These are phyloP conservation scores for Polymyxa betae DNA, from an alignment of 208 protist species.

Conservation along the genomic window DNA sequence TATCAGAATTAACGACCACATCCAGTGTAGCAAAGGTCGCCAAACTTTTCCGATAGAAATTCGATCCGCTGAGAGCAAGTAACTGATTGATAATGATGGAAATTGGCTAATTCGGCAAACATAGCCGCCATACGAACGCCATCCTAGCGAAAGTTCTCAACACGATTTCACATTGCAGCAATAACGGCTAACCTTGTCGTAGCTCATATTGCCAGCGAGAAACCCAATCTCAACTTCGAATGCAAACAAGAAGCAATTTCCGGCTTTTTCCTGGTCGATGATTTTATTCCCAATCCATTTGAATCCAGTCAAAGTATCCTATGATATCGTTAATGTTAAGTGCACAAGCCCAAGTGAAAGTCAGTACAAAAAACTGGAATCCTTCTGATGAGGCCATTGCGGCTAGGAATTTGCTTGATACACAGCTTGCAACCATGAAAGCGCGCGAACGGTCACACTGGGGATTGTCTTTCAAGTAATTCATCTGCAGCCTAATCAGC, in stretches of 20 bases:
- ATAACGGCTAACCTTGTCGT: conserved; percentile 53
- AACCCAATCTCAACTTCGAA: conserved; percentile 43
- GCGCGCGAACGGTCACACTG: background rate
- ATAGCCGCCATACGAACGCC: background rate
- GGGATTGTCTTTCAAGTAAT: background rate
- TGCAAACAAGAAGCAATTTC: background rate
- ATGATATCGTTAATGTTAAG: background rate
- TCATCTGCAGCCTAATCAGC: background rate
- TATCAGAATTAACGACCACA: background rate
- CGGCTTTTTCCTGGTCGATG: background rate
- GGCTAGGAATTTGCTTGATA: conserved; percentile 37
- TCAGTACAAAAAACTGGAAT: conserved; percentile 24
- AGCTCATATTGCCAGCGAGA: conserved; percentile 40
- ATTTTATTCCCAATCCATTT: conserved; percentile 37
- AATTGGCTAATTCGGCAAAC: conserved; percentile 34
- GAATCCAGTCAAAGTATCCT: conserved; percentile 35
- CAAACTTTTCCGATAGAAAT: background rate
- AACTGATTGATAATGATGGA: background rate
- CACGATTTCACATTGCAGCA: background rate
- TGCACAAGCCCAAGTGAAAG: background rate
- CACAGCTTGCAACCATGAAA: conserved; percentile 32
- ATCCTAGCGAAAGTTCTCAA: background rate
- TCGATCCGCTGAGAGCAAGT: background rate
- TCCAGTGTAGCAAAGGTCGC: background rate
- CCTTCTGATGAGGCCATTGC: background rate